Conservation (phyloP, 1,139 yeast genomes). For the Saccharomycopsis crataegensis region DNA sequence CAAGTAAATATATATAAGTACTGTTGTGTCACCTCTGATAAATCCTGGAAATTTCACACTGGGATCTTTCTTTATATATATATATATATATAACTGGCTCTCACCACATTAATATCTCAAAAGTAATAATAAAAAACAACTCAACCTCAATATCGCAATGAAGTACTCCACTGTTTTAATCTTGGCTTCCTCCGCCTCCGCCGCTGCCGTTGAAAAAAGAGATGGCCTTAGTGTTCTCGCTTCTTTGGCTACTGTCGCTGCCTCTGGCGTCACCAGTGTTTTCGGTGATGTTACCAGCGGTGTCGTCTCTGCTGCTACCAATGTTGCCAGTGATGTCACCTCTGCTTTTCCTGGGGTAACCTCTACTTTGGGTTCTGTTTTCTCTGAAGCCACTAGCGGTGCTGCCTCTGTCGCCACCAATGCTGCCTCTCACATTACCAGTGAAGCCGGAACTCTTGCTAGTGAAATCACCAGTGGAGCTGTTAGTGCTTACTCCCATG, state of each 20-base stretch:
- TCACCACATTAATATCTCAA: background rate
- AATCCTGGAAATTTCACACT: no score
- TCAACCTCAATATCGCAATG: conserved; percentile 1
- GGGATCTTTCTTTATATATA: no score
- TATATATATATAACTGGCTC: no score
- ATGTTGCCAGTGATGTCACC: conserved; percentile 14
- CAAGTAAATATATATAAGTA: no score
- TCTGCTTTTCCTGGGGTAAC: conserved; percentile 19
- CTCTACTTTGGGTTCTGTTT: conserved; percentile 19
- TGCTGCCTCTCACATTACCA: conserved; percentile 19
- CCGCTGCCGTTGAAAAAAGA: conserved; percentile 9
- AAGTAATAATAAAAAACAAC: background rate
- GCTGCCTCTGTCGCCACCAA: conserved; percentile 18
- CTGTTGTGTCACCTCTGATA: no score
- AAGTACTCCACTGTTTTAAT: conserved; percentile 13
- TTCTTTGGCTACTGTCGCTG: background rate
- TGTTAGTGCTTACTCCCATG: background rate
- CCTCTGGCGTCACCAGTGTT: background rate
- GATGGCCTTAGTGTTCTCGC: background rate
- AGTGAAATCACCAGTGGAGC: conserved; percentile 11
- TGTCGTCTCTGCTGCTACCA: conserved; percentile 20
- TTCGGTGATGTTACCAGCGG: conserved; percentile 11
- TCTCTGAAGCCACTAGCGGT: conserved; percentile 1
- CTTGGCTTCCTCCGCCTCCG: conserved; percentile 10
- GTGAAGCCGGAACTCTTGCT: background rate